A percentile compares a stretch with the other conserved stretches of the same genome.
These are phyloP conservation scores for Globisporangium heterothallicum DNA, from an alignment of 352 stramenopile species.

Conservation along the genomic window DNA sequence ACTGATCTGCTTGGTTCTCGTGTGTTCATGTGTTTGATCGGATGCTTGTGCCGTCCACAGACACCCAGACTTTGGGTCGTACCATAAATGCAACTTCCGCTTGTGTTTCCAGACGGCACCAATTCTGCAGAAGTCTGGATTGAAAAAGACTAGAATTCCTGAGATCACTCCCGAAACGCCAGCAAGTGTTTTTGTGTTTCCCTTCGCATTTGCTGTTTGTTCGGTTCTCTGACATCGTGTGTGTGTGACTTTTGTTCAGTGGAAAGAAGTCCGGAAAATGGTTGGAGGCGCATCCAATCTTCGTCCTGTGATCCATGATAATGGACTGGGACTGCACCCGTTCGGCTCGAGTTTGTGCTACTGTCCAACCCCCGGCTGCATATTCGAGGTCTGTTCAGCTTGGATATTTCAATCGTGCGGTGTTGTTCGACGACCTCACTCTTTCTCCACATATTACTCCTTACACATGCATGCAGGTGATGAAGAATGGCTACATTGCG, in stretches of 20 bases:
- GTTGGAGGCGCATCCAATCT: slow-evolving; percentile 43
- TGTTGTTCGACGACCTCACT: neutral
- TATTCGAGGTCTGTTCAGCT: slow-evolving; percentile 42
- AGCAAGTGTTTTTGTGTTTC: no score
- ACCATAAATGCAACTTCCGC: slow-evolving; percentile 84
- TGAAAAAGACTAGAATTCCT: slow-evolving; percentile 38
- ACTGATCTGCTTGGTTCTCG: neutral
- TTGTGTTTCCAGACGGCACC: slow-evolving; percentile 45
- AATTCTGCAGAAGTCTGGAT: slow-evolving; percentile 34
- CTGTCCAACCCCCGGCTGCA: slow-evolving; percentile 58
- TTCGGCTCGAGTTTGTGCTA: slow-evolving; percentile 82
- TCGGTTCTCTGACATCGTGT: no score
- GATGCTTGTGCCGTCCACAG: slow-evolving; percentile 15
- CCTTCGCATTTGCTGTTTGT: no score
- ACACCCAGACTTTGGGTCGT: slow-evolving; percentile 73
- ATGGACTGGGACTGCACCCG: slow-evolving; percentile 64
- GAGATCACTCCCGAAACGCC: slow-evolving; percentile 64
- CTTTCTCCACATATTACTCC: no score
- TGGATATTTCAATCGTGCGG: neutral
- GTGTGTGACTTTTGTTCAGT: slow-evolving; percentile 27
- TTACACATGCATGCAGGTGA: slow-evolving; percentile 21
- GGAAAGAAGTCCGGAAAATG: slow-evolving; percentile 60
- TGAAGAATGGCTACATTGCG: slow-evolving; percentile 74
- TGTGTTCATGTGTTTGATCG: neutral
- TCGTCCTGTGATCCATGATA: slow-evolving; percentile 72